Evolutionary conservation across 2,329 filamentous ascomycete genomes (phyloP).

Genomic region (Grosmannia serpens): DNA sequence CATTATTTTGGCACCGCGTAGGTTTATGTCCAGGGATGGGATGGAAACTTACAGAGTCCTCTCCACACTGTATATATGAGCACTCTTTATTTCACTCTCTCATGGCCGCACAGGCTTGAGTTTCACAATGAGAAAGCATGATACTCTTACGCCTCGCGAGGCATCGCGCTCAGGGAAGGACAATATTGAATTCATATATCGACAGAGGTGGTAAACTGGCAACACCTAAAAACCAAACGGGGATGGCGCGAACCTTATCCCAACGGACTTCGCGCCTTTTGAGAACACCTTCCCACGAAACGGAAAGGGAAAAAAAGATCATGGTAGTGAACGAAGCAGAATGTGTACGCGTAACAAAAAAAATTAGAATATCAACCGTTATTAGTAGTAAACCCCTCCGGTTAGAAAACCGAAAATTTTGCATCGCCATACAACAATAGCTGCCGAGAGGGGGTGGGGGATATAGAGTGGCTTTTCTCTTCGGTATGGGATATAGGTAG

Average conservation of each 20-base stretch:
- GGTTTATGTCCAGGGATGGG: neutral
- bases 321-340: neutral
- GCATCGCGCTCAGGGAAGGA: neutral
- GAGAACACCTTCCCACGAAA: neutral
- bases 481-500: neutral
- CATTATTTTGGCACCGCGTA: neutral
- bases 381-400: constrained; percentile 1
- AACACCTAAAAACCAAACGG: neutral
- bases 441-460: neutral
- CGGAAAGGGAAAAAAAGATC: constrained; percentile 1
- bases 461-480: neutral
- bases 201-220: neutral
- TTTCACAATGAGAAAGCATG: neutral
- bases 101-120: neutral
- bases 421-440: neutral
- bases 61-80: too few relatives aligned
- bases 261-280: neutral
- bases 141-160: neutral
- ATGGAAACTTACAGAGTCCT: too few relatives aligned
- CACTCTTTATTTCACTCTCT: neutral
- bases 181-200: neutral
- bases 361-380: constrained; percentile 1
- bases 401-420: neutral
- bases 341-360: neutral
- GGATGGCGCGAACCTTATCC: neutral